Conservation (phyloP, 805 yeast species). For the Groenewaldozyma tartarivorans region DNA sequence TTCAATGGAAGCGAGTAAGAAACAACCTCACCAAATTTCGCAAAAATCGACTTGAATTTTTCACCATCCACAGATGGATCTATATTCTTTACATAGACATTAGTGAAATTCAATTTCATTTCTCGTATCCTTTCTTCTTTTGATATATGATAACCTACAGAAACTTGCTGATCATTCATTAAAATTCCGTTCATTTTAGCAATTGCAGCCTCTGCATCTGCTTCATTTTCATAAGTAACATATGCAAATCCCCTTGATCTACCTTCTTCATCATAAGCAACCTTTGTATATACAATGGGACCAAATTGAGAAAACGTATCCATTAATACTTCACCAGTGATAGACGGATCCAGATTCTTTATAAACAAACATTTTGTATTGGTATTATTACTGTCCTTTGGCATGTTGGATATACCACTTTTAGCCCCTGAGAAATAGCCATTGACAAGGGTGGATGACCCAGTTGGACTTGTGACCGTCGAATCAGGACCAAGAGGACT, state of each 20-base stretch:
- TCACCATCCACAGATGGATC: constrained; percentile 32
- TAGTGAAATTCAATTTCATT: constrained; percentile 40
- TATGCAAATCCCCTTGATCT: constrained; percentile 52
- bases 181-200: constrained; percentile 40
- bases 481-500: background rate
- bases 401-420: background rate
- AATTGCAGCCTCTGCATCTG: constrained; percentile 56
- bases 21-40: constrained; percentile 38
- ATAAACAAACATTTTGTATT: constrained; percentile 34
- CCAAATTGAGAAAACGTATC: constrained; percentile 46
- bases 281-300: constrained; percentile 39
- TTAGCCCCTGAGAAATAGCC: background rate
- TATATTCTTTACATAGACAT: constrained; percentile 45
- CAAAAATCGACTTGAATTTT: constrained; percentile 36
- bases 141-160: constrained; percentile 56
- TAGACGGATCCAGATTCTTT: constrained; percentile 46
- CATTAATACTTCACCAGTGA: constrained; percentile 42
- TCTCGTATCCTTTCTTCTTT: constrained; percentile 48
- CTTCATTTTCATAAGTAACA: constrained; percentile 48
- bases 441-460: background rate
- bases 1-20: constrained; percentile 43
- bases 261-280: constrained; percentile 39
- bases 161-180: constrained; percentile 26
- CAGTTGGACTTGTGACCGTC: background rate
- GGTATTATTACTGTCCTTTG: background rate